Percentiles rank a stretch among this genome's conserved stretches.
Evolutionary conservation across 2,329 filamentous ascomycete species (phyloP).

Genomic region (Alternaria sp.): DNA sequence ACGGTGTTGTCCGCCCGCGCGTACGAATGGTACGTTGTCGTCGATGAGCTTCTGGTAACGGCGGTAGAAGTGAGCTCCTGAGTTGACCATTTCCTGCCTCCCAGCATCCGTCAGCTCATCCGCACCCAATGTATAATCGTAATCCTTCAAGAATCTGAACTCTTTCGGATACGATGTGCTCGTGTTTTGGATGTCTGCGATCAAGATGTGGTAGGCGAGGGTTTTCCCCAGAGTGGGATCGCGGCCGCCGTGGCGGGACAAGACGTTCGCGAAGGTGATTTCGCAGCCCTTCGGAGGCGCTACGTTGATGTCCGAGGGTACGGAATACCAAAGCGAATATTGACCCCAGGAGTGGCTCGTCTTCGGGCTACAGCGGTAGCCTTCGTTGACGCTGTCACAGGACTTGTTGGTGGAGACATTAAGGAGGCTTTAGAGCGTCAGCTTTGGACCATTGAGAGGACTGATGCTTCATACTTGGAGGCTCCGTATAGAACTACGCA

Average conservation of each 20-base stretch:
- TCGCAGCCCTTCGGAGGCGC: constrained; percentile 72
- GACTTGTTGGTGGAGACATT: constrained; percentile 28
- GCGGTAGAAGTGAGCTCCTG: constrained; percentile 77
- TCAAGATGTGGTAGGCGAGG: constrained; percentile 66
- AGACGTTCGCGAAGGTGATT: constrained; percentile 79
- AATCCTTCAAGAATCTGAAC: constrained; percentile 75
- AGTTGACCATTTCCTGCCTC: constrained; percentile 74
- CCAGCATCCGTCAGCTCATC: constrained; percentile 76
- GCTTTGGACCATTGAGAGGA: constrained; percentile 2
- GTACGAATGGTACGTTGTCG: constrained; percentile 70
- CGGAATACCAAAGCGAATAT: constrained; percentile 84
- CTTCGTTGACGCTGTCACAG: constrained; percentile 64
- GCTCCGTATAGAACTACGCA: constrained; percentile 36
- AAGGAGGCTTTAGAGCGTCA: constrained; percentile 29
- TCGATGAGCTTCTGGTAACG: constrained; percentile 72
- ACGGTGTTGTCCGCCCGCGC: constrained; percentile 73
- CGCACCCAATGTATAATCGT: constrained; percentile 73
- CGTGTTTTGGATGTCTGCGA: constrained; percentile 71
- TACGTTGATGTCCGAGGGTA: constrained; percentile 70
- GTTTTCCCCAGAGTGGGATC: constrained; percentile 78
- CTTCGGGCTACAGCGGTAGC: constrained; percentile 69
- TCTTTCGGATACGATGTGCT: constrained; percentile 65
- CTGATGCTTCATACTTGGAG: constrained; percentile 28
- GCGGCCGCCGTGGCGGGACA: constrained; percentile 85
- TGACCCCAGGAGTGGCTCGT: constrained; percentile 81